Conservation (phyloP, 2,329 filamentous ascomycete genomes). For the Rhinocladiella mackenziei region DNA sequence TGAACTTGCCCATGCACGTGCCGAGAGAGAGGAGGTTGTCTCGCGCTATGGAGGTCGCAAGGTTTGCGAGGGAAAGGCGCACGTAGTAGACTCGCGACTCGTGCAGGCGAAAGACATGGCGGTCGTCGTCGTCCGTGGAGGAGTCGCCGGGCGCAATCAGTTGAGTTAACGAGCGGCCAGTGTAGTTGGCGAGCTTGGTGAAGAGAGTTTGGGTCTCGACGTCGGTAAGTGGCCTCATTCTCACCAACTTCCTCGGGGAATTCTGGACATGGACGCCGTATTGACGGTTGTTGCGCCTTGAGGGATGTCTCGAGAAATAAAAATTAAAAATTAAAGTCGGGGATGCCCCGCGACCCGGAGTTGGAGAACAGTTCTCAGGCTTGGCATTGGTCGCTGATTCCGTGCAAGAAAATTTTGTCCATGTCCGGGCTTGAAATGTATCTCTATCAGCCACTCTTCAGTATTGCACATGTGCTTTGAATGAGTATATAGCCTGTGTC, state of each 20-base stretch:
- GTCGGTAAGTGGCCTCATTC: slow-evolving; percentile 77
- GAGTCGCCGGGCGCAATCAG: slow-evolving; percentile 71
- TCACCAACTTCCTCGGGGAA: slow-evolving; percentile 27
- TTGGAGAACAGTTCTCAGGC: too few relatives aligned
- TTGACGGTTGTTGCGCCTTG: background rate
- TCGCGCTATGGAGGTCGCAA: slow-evolving; percentile 79
- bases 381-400: too few relatives aligned
- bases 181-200: slow-evolving; percentile 90
- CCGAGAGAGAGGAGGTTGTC: slow-evolving; percentile 82
- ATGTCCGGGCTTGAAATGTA: too few relatives aligned
- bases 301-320: too few relatives aligned
- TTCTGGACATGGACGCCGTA: background rate
- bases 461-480: background rate
- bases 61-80: slow-evolving; percentile 79
- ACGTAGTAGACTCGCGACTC: slow-evolving; percentile 88
- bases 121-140: slow-evolving; percentile 63
- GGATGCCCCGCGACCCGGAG: too few relatives aligned
- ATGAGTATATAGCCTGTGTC: background rate
- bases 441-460: too few relatives aligned
- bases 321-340: too few relatives aligned
- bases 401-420: too few relatives aligned
- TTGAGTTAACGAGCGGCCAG: slow-evolving; percentile 77
- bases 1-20: slow-evolving; percentile 90
- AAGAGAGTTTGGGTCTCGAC: slow-evolving; percentile 66
- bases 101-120: slow-evolving; percentile 81